These are phyloP conservation scores for Oryza longistaminata DNA, from an alignment of 176 grass and related monocot species.

Conservation along the genomic window DNA sequence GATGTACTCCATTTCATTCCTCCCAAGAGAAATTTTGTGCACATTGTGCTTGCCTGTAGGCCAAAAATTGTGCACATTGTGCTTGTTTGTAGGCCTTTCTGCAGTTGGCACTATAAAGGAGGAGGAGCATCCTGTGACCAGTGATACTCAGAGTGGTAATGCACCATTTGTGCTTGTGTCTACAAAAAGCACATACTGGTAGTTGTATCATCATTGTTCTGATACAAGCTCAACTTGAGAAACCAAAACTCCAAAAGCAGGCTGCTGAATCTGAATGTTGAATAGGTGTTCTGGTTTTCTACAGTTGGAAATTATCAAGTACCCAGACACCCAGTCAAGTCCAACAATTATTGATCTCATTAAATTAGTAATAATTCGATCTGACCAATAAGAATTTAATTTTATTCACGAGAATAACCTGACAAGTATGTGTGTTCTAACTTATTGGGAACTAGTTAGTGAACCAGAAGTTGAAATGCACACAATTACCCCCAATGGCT, in stretches of 20 bases:
- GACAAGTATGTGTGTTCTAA: neutral
- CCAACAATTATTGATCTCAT: neutral
- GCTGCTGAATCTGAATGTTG: neutral
- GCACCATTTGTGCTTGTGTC: neutral
- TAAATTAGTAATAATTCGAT: neutral
- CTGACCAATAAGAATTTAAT: neutral
- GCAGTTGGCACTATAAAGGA: neutral
- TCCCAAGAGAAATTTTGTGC: too few relatives aligned
- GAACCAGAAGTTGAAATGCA: neutral
- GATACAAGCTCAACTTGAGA: neutral
- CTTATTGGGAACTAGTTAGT: neutral
- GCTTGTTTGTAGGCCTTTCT: neutral
- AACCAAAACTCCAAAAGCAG: neutral
- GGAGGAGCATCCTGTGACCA: neutral
- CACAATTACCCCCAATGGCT: neutral
- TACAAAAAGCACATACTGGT: neutral
- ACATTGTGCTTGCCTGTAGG: too few relatives aligned
- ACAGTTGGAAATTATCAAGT: neutral
- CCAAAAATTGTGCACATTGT: neutral
- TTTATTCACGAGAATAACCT: neutral
- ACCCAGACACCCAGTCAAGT: neutral
- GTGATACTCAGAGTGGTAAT: neutral
- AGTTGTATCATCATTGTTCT: neutral
- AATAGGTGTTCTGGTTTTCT: neutral
- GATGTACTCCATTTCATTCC: neutral